phyloP scores from a whole-genome alignment of 1,139 yeast species.

The Casaregolazyma suthepensis region DNA sequence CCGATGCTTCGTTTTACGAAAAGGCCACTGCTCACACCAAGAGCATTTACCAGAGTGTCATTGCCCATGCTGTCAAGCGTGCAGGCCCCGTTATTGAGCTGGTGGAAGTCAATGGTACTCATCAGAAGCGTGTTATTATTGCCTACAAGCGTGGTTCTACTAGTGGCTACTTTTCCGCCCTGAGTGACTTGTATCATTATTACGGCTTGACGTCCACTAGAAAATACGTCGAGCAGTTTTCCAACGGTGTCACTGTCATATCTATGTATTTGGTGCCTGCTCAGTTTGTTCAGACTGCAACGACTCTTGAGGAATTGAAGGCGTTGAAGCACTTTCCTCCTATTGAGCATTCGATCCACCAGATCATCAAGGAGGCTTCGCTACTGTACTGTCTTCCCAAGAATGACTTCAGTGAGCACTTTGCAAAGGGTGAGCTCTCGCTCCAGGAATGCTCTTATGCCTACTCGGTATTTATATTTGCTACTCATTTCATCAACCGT shows the following conservation, averaged over 20 bases:
- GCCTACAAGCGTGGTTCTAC: constrained; percentile 84
- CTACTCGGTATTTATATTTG: constrained; percentile 88
- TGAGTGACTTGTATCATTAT: constrained; percentile 82
- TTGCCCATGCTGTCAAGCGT: constrained; percentile 61
- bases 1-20: constrained; percentile 73
- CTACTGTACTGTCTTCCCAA: constrained; percentile 87
- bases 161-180: constrained; percentile 82
- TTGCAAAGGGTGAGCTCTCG: constrained; percentile 72
- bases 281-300: constrained; percentile 34
- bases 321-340: constrained; percentile 38
- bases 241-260: constrained; percentile 80
- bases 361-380: constrained; percentile 91
- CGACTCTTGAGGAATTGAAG: constrained; percentile 32
- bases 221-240: constrained; percentile 90
- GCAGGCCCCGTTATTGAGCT: constrained; percentile 94
- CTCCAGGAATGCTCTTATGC: constrained; percentile 94
- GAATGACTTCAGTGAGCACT: constrained; percentile 69
- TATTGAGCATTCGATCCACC: constrained; percentile 72
- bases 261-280: constrained; percentile 76
- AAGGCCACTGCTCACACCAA: constrained; percentile 80
- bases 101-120: constrained; percentile 68
- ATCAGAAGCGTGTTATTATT: constrained; percentile 79
- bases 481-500: constrained; percentile 89
- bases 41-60: constrained; percentile 64
- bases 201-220: constrained; percentile 81